Conservation (phyloP, 208 protist genomes). For the Leishmania arabica region DNA sequence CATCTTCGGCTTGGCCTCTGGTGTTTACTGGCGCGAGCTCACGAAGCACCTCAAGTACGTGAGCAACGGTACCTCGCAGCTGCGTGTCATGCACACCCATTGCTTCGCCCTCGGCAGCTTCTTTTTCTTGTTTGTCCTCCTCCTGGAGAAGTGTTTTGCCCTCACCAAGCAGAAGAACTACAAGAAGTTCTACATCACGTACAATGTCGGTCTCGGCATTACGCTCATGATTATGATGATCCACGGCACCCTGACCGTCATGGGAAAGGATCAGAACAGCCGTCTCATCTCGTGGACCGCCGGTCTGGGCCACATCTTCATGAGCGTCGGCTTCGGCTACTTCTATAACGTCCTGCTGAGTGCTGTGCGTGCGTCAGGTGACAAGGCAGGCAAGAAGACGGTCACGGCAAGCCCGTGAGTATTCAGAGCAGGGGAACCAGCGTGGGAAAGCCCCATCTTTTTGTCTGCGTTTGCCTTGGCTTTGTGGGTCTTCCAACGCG, state of each 20-base stretch:
- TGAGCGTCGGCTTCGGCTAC: conserved; percentile 48
- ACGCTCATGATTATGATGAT: conserved; percentile 60
- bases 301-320: conserved; percentile 51
- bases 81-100: conserved; percentile 66
- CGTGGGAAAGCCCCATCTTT: not conserved
- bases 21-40: conserved; percentile 66
- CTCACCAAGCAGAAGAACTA: conserved; percentile 50
- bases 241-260: conserved; percentile 54
- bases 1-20: conserved; percentile 42
- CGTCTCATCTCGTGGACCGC: conserved; percentile 43
- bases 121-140: conserved; percentile 55
- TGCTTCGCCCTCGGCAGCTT: conserved; percentile 66
- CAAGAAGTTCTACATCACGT: conserved; percentile 68
- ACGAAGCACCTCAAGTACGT: conserved; percentile 36
- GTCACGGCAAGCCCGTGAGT: conserved; percentile 3
- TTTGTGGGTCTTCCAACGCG: not conserved
- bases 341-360: conserved; percentile 54
- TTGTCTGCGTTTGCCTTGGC: not conserved
- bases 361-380: conserved; percentile 26
- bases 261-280: conserved; percentile 43
- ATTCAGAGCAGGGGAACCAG: not conserved
- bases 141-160: conserved; percentile 60
- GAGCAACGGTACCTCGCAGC: conserved; percentile 44
- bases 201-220: conserved; percentile 62
- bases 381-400: conserved; percentile 23